Percentiles rank a stretch among this genome's conserved stretches.
Conservation (phyloP, 2,329 filamentous ascomycete genomes). For the Dichotomopilus funicola region DNA sequence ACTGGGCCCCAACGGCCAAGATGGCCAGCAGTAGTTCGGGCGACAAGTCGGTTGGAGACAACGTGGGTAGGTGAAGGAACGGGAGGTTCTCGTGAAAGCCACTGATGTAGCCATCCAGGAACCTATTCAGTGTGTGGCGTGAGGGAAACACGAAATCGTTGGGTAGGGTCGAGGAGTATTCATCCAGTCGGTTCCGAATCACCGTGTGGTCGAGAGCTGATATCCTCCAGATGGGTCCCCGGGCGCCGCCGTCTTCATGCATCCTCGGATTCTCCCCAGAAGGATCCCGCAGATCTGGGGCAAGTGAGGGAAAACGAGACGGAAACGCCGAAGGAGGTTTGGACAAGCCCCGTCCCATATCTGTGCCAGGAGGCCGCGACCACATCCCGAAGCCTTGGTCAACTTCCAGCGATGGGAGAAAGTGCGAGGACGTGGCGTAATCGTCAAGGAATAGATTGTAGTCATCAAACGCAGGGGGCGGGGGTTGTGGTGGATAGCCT, state of each 20-base stretch:
- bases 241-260: conserved; percentile 36
- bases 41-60: conserved; percentile 56
- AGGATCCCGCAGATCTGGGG: conserved; percentile 45
- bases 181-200: conserved; percentile 53
- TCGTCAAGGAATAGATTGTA: conserved; percentile 56
- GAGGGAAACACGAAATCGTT: conserved; percentile 62
- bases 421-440: conserved; percentile 47
- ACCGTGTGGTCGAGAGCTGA: conserved; percentile 48
- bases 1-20: conserved; percentile 60
- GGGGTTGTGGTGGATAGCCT: conserved; percentile 34
- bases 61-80: conserved; percentile 62
- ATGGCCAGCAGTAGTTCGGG: conserved; percentile 63
- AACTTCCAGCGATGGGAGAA: conserved; percentile 48
- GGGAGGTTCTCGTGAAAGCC: conserved; percentile 57
- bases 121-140: conserved; percentile 60
- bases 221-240: conserved; percentile 39
- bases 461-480: conserved; percentile 43
- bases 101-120: conserved; percentile 63
- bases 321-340: conserved; percentile 48
- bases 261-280: conserved; percentile 31
- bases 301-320: conserved; percentile 48
- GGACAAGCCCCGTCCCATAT: conserved; percentile 35
- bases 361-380: conserved; percentile 36
- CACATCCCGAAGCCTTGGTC: conserved; percentile 49
- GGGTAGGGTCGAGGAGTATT: conserved; percentile 55